Percentiles rank a stretch among this genome's conserved stretches.
phyloP scores from a whole-genome alignment of 345 rosid genomes.

The Syzygium aqueum region DNA sequence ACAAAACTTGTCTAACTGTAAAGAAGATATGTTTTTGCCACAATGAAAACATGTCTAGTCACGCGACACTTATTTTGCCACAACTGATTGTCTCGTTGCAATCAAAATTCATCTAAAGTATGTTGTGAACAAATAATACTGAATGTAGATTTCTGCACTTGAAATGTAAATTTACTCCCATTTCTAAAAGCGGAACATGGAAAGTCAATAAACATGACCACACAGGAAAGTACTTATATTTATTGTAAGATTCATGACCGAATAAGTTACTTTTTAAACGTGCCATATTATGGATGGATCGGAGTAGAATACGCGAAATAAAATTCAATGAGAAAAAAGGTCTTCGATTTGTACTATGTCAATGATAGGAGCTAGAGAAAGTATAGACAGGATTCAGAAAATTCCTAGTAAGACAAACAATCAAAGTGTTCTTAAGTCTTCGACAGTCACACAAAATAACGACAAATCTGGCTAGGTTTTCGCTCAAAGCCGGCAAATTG shows the following conservation, averaged over 20 bases:
- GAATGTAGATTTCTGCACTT: background rate
- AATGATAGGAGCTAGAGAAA: background rate
- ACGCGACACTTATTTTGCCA: background rate
- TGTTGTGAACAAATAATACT: background rate
- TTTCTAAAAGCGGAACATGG: background rate
- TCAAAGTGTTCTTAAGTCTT: background rate
- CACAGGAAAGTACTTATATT: background rate
- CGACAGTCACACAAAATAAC: background rate
- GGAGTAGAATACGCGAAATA: background rate
- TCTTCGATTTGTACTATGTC: background rate
- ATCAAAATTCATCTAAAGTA: background rate
- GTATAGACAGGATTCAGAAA: background rate
- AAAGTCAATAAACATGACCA: background rate
- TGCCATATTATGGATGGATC: background rate
- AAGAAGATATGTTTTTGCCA: background rate
- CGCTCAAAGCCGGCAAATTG: background rate
- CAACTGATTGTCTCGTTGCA: background rate
- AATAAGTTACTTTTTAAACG: background rate
- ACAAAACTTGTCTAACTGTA: background rate
- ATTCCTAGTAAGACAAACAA: background rate
- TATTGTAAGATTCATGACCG: background rate
- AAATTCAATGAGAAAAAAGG: background rate
- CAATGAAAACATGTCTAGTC: background rate
- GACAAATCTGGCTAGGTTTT: background rate
- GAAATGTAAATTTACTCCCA: background rate